A percentile compares a stretch with the other conserved stretches of the same genome.
Evolutionary conservation across 2,329 filamentous ascomycete genomes (phyloP).

Genomic region (Aspergillus carbonarius): DNA sequence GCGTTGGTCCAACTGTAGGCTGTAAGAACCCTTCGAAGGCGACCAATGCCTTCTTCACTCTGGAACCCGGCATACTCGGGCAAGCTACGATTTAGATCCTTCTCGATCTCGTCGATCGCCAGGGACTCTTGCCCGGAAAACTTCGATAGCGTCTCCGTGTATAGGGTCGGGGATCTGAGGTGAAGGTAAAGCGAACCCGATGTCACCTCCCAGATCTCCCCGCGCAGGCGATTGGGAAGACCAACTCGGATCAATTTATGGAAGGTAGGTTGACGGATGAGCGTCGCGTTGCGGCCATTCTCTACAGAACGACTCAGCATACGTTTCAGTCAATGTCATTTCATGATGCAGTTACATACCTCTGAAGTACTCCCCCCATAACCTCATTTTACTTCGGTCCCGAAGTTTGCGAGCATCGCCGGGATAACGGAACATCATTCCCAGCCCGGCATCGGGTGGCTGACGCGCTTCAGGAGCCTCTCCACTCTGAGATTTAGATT

Average conservation of each 20-base stretch:
- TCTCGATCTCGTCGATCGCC: slow-evolving; percentile 98
- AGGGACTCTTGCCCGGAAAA: slow-evolving; percentile 84
- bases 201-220: slow-evolving; percentile 93
- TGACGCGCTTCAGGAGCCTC: slow-evolving; percentile 47
- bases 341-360: slow-evolving; percentile 28
- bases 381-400: slow-evolving; percentile 92
- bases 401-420: slow-evolving; percentile 91
- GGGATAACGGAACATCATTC: slow-evolving; percentile 90
- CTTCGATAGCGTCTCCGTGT: slow-evolving; percentile 78
- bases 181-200: slow-evolving; percentile 88
- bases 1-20: slow-evolving; percentile 97
- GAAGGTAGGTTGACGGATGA: slow-evolving; percentile 94
- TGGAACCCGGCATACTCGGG: slow-evolving; percentile 98
- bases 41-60: slow-evolving; percentile 88
- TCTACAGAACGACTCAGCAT: slow-evolving; percentile 50
- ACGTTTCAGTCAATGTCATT: not conserved
- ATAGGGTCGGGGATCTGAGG: slow-evolving; percentile 80
- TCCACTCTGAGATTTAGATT: slow-evolving; percentile 51
- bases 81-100: slow-evolving; percentile 92
- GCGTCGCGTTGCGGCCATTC: slow-evolving; percentile 87
- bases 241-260: slow-evolving; percentile 97
- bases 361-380: slow-evolving; percentile 95
- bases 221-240: slow-evolving; percentile 85
- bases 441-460: slow-evolving; percentile 88
- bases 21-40: slow-evolving; percentile 84